These are phyloP conservation scores for Lycium ferocissimum DNA, from an alignment of 257 asterid genomes.

Conservation along the genomic window DNA sequence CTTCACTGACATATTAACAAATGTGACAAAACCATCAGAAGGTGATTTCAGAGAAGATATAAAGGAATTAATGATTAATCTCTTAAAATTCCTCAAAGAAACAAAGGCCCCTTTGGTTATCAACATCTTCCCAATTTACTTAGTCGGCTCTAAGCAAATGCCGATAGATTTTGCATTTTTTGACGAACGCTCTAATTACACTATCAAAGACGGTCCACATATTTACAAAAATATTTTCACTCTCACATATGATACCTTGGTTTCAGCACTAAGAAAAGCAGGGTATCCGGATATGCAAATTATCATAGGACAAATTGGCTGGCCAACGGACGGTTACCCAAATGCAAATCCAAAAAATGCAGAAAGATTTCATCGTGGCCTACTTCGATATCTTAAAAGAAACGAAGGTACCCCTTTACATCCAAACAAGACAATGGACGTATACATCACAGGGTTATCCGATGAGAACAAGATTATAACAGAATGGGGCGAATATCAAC, in stretches of 20 bases:
- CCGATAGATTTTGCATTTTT: conserved; percentile 41
- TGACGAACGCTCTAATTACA: conserved; percentile 28
- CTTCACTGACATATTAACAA: neutral
- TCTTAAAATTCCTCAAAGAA: neutral
- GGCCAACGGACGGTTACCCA: conserved; percentile 59
- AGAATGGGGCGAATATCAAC: neutral
- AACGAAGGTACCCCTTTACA: conserved; percentile 55
- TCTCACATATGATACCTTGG: conserved; percentile 42
- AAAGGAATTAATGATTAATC: conserved; percentile 9
- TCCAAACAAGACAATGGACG: conserved; percentile 42
- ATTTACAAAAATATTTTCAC: conserved; percentile 46
- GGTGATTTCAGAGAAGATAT: conserved; percentile 44
- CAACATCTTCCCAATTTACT: conserved; percentile 36
- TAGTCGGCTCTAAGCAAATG: accelerated
- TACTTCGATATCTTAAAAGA: conserved; percentile 35
- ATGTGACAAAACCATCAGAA: conserved; percentile 46
- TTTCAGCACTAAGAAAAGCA: conserved; percentile 44
- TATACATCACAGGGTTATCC: conserved; percentile 33
- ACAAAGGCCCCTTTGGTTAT: conserved; percentile 31
- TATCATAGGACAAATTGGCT: conserved; percentile 40
- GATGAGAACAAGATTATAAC: conserved; percentile 41
- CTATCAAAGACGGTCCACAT: conserved; percentile 32
- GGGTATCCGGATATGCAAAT: conserved; percentile 28
- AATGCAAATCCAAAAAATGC: conserved; percentile 38
- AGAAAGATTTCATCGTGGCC: conserved; percentile 42